phyloP scores from a whole-genome alignment of 1,139 yeast species.

The Candida albicans region DNA sequence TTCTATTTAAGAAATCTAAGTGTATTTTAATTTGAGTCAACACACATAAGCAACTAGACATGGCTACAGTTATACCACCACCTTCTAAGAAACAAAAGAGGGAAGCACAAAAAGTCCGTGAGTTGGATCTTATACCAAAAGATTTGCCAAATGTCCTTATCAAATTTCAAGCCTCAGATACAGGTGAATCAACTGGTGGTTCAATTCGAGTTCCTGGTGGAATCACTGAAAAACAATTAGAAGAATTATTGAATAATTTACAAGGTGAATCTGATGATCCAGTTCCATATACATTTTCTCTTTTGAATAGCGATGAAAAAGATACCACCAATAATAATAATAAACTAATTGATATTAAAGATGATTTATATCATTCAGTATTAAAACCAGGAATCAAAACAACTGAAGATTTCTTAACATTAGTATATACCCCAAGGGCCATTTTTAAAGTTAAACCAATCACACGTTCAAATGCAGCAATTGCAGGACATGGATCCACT shows the following conservation, averaged over 20 bases:
- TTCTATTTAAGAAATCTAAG: no score
- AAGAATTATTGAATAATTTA: constrained; percentile 78
- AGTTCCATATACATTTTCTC: constrained; percentile 84
- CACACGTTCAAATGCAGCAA: constrained; percentile 88
- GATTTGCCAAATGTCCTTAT: constrained; percentile 87
- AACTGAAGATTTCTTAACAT: constrained; percentile 89
- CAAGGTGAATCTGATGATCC: constrained; percentile 73
- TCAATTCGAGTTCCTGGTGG: constrained; percentile 90
- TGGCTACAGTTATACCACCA: constrained; percentile 96
- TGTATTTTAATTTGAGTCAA: no score
- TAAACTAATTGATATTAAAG: constrained; percentile 67
- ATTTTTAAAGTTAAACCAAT: constrained; percentile 91
- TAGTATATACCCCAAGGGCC: constrained; percentile 93
- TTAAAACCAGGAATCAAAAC: constrained; percentile 84
- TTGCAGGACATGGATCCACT: constrained; percentile 94
- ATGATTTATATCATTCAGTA: constrained; percentile 73
- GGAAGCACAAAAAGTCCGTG: constrained; percentile 79
- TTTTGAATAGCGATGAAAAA: constrained; percentile 47
- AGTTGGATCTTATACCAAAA: constrained; percentile 68
- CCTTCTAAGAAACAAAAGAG: constrained; percentile 86
- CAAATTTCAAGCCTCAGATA: constrained; percentile 89
- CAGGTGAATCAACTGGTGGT: constrained; percentile 88
- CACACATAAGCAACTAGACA: constrained; percentile 21
- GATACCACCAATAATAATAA: constrained; percentile 19
- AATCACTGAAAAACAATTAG: constrained; percentile 82